These are phyloP conservation scores for Ilyonectria robusta DNA, from an alignment of 2,329 filamentous ascomycete species.

Conservation along the genomic window DNA sequence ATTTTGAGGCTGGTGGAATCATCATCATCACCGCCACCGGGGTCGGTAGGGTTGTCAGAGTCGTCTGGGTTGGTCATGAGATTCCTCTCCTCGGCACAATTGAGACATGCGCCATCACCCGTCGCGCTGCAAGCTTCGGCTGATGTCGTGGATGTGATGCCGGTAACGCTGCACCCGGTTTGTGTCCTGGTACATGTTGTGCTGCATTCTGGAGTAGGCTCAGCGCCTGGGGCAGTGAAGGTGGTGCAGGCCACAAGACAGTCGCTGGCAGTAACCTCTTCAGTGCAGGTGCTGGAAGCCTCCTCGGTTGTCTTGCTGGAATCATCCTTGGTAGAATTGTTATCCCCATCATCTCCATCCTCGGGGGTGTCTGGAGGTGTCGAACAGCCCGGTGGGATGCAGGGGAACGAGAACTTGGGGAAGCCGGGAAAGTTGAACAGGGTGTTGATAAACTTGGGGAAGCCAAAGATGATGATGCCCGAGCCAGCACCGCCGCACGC, in stretches of 20 bases:
- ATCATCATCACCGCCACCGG: neutral
- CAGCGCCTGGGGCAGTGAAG: constrained; percentile 22
- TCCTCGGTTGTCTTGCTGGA: neutral
- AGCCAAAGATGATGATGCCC: constrained; percentile 32
- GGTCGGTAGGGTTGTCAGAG: neutral
- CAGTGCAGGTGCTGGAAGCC: constrained; percentile 21
- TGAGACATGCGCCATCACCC: constrained; percentile 6
- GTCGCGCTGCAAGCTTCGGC: constrained; percentile 23
- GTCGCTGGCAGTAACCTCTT: constrained; percentile 31
- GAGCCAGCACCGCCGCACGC: constrained; percentile 23
- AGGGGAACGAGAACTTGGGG: constrained; percentile 32
- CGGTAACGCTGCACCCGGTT: constrained; percentile 28
- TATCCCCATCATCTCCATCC: constrained; percentile 9
- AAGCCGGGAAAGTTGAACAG: constrained; percentile 27
- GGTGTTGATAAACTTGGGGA: constrained; percentile 7
- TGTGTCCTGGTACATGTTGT: constrained; percentile 33
- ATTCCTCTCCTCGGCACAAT: neutral
- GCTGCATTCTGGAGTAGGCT: constrained; percentile 4
- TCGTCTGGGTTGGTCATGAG: neutral
- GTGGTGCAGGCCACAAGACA: constrained; percentile 36
- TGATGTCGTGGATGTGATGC: constrained; percentile 20
- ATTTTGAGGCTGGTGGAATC: neutral
- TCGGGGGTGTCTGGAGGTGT: constrained; percentile 10
- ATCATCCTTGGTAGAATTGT: constrained; percentile 6
- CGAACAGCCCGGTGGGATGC: constrained; percentile 29